A percentile compares a stretch with the other conserved stretches of the same genome.
These are phyloP conservation scores for Oropetium thomaeum DNA, from an alignment of 176 grass and related monocot species.

Conservation along the genomic window DNA sequence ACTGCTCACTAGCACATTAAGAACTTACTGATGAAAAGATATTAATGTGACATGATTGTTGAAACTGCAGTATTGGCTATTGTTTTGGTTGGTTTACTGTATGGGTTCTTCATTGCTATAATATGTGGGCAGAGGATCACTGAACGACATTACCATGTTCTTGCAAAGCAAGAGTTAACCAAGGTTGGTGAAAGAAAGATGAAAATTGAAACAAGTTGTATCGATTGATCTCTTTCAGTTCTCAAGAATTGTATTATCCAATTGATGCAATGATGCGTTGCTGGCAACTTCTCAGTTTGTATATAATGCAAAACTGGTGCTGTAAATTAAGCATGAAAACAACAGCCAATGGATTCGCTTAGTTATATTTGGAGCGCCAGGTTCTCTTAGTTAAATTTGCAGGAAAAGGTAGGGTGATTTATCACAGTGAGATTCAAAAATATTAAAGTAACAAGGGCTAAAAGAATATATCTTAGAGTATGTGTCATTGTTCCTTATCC, in stretches of 20 bases:
- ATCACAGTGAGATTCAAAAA: not conserved
- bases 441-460: not conserved
- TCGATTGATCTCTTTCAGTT: constrained; percentile 1
- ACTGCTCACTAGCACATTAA: constrained; percentile 17
- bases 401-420: not conserved
- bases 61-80: constrained; percentile 80
- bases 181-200: constrained; percentile 58
- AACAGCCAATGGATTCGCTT: not conserved
- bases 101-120: constrained; percentile 99
- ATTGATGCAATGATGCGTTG: not conserved
- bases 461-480: not conserved
- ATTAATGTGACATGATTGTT: constrained; percentile 28
- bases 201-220: constrained; percentile 24
- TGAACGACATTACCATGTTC: constrained; percentile 94
- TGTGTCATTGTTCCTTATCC: not conserved
- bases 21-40: constrained; percentile 7
- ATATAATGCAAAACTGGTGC: not conserved
- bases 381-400: not conserved
- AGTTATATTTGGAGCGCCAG: not conserved
- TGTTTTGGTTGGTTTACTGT: constrained; percentile 88
- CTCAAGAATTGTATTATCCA: not conserved
- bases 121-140: constrained; percentile 97
- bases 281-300: not conserved
- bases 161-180: constrained; percentile 92
- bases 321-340: not conserved